Percentiles rank a stretch among this genome's conserved stretches.
These are phyloP conservation scores for Circinella umbellata DNA, from an alignment of 371 early-diverging fungal genomes.

Conservation along the genomic window DNA sequence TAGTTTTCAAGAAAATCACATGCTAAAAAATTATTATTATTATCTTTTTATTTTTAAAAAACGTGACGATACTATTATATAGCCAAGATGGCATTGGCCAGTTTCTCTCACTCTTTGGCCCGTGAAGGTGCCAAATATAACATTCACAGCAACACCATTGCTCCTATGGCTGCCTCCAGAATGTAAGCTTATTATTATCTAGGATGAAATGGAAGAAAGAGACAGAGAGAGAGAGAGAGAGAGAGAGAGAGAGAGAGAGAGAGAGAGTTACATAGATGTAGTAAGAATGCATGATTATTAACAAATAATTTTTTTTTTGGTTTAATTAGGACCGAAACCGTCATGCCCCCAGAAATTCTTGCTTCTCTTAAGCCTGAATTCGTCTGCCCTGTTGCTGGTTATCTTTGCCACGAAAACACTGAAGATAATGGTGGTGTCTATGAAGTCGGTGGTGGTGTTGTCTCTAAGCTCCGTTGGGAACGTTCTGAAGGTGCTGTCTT, in stretches of 20 bases:
- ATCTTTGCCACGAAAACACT: conserved; percentile 88
- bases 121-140: conserved; percentile 94
- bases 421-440: conserved; percentile 89
- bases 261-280: too few species aligned
- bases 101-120: conserved; percentile 91
- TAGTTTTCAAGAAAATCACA: conserved; percentile 5
- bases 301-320: too few species aligned
- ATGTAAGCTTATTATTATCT: conserved; percentile 60
- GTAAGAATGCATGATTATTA: too few species aligned
- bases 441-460: conserved; percentile 96
- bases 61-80: conserved; percentile 1
- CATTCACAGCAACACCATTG: conserved; percentile 92
- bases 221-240: too few species aligned
- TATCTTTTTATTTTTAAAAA: not conserved
- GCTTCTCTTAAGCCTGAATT: conserved; percentile 95
- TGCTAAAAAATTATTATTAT: not conserved
- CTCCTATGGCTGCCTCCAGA: conserved; percentile 96
- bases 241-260: too few species aligned
- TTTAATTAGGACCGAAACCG: conserved; percentile 74
- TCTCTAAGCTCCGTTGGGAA: conserved; percentile 94
- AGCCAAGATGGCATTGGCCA: conserved; percentile 94
- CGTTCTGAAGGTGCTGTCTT: conserved; percentile 90
- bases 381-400: conserved; percentile 95
- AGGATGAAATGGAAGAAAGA: too few species aligned
- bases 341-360: conserved; percentile 94